A percentile compares a stretch with the other conserved stretches of the same genome.
Conservation (phyloP, 2,329 filamentous ascomycete species). For the Ceratocystis cacaofunesta region DNA sequence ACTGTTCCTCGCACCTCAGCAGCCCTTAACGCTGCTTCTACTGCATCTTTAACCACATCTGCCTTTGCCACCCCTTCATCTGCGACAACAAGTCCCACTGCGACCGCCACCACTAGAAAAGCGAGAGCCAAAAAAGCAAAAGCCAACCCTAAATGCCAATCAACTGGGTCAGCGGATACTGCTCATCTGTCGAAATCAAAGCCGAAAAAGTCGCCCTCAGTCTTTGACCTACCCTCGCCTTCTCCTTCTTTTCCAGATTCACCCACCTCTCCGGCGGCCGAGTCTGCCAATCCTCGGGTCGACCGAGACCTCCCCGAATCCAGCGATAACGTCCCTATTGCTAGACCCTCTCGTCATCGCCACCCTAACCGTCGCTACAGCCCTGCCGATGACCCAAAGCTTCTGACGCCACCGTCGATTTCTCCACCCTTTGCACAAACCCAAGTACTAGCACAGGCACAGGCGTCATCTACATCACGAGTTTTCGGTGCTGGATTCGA, state of each 20-base stretch:
- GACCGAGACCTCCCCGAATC: not conserved
- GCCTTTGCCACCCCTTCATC: not conserved
- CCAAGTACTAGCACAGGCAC: not conserved
- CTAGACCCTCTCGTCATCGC: not conserved
- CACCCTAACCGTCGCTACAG: not conserved
- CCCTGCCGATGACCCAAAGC: not conserved
- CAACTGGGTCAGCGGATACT: constrained; percentile 7
- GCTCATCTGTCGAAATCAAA: not conserved
- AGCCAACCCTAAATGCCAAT: constrained; percentile 12
- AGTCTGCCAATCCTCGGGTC: constrained; percentile 5
- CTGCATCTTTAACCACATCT: not conserved
- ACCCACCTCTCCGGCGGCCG: constrained; percentile 2
- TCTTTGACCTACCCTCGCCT: constrained; percentile 1
- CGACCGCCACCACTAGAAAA: not conserved
- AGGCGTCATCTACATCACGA: not conserved
- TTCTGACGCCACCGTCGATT: constrained; percentile 1
- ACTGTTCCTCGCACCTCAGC: not conserved
- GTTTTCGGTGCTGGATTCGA: constrained; percentile 1
- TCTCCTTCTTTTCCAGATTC: constrained; percentile 3
- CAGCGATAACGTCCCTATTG: not conserved
- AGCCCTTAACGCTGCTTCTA: not conserved
- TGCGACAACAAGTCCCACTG: constrained; percentile 12
- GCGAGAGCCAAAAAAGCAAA: no score
- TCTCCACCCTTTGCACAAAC: not conserved
- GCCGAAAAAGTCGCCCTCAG: constrained; percentile 7